Percentiles rank a stretch among this genome's conserved stretches.
phyloP scores from a whole-genome alignment of 2,329 filamentous ascomycete genomes.

The Pezicula neosporulosa region DNA sequence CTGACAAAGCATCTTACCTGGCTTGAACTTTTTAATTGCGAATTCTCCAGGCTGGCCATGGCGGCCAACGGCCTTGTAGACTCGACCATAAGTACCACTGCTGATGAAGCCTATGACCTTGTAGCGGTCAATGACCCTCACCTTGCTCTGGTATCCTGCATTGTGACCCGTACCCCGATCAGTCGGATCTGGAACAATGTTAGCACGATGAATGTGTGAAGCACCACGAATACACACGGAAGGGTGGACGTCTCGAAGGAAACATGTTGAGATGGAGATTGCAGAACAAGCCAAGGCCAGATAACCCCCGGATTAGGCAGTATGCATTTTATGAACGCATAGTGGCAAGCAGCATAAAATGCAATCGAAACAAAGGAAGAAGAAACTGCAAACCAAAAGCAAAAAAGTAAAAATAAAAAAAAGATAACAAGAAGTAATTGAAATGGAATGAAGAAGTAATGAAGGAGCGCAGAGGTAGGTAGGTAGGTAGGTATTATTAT shows the following conservation, averaged over 20 bases:
- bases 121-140: constrained; percentile 88
- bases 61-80: constrained; percentile 88
- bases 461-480: constrained; percentile 3
- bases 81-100: constrained; percentile 94
- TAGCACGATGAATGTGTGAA: constrained; percentile 22
- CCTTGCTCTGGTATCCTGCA: constrained; percentile 67
- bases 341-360: neutral
- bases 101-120: constrained; percentile 98
- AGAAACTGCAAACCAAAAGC: constrained; percentile 9
- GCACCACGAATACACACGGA: constrained; percentile 6
- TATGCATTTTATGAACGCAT: constrained; percentile 5
- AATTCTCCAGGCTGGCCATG: constrained; percentile 77
- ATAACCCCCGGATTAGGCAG: constrained; percentile 5
- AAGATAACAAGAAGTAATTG: constrained; percentile 8
- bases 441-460: constrained; percentile 7
- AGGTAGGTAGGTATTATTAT: constrained; percentile 8
- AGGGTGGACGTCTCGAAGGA: constrained; percentile 21
- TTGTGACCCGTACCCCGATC: constrained; percentile 43
- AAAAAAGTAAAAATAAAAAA: constrained; percentile 4
- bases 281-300: constrained; percentile 3
- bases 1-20: constrained; percentile 13
- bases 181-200: constrained; percentile 45
- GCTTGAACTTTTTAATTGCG: constrained; percentile 88
- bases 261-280: constrained; percentile 25
- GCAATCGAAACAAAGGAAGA: constrained; percentile 9